Conservation (phyloP, 164 flowering plant genomes). For the Tinospora cordifolia region DNA sequence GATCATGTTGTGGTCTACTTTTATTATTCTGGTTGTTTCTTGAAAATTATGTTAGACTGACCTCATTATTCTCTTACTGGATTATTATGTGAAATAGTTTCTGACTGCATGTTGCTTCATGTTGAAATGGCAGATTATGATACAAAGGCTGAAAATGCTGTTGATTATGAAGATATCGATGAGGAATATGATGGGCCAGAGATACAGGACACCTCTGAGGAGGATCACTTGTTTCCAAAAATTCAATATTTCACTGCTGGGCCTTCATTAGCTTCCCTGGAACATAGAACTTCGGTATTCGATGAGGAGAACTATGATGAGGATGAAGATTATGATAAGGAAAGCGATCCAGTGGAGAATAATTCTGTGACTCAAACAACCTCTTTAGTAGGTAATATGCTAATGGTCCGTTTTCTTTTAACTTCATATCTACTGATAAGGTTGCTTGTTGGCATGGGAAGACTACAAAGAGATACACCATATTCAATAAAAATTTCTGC, state of each 20-base stretch:
- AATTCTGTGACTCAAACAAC: slow-evolving; percentile 22
- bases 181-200: slow-evolving; percentile 98
- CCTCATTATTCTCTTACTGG: background rate
- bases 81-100: background rate
- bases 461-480: too few relatives aligned
- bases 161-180: slow-evolving; percentile 92
- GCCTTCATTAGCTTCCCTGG: slow-evolving; percentile 37
- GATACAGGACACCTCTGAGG: slow-evolving; percentile 63
- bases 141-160: slow-evolving; percentile 91
- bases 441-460: too few relatives aligned
- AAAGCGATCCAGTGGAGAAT: slow-evolving; percentile 30
- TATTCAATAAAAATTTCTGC: too few relatives aligned
- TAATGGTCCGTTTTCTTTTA: background rate
- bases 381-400: slow-evolving; percentile 35
- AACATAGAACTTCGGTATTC: slow-evolving; percentile 43
- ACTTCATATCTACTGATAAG: too few relatives aligned
- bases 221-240: slow-evolving; percentile 70
- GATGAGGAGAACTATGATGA: slow-evolving; percentile 97
- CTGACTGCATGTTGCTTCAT: background rate
- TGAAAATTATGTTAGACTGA: background rate
- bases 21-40: background rate
- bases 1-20: background rate
- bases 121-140: slow-evolving; percentile 55
- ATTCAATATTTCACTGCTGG: slow-evolving; percentile 52
- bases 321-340: slow-evolving; percentile 54